phyloP scores from a whole-genome alignment of 2,329 filamentous ascomycete species.

The Scopulariopsis brevicaulis region DNA sequence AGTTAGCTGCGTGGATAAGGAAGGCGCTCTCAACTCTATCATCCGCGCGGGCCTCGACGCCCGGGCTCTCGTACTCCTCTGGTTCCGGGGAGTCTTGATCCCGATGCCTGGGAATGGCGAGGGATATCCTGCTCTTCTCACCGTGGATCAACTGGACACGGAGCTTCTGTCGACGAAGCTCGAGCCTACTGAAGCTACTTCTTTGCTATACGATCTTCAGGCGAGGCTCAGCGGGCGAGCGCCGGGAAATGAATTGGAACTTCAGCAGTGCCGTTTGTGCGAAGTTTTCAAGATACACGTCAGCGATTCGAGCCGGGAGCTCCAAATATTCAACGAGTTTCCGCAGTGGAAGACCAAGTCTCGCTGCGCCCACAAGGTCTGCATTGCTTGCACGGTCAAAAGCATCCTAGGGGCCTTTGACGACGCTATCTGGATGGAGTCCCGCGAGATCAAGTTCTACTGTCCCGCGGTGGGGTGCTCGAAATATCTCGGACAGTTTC shows the following conservation, averaged over 20 bases:
- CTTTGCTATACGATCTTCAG: background rate
- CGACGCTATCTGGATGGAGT: background rate
- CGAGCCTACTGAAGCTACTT: background rate
- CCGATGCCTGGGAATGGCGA: background rate
- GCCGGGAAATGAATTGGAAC: background rate
- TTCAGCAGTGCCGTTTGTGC: background rate
- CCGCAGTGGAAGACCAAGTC: background rate
- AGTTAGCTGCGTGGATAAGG: background rate
- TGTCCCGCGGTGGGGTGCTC: background rate
- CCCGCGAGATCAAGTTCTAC: background rate
- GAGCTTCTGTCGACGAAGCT: background rate
- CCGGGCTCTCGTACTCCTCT: background rate
- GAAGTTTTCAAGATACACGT: background rate
- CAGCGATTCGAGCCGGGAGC: background rate
- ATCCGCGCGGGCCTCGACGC: background rate
- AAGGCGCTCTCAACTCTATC: background rate
- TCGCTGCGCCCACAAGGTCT: background rate
- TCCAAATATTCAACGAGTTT: background rate
- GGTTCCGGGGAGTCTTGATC: background rate
- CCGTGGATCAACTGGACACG: background rate
- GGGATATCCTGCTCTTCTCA: background rate
- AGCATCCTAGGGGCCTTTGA: background rate
- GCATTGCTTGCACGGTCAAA: background rate
- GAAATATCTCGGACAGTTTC: background rate
- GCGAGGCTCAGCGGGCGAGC: background rate